These are phyloP conservation scores for Hansfordia pulvinata DNA, from an alignment of 2,329 filamentous ascomycete species.

Conservation along the genomic window DNA sequence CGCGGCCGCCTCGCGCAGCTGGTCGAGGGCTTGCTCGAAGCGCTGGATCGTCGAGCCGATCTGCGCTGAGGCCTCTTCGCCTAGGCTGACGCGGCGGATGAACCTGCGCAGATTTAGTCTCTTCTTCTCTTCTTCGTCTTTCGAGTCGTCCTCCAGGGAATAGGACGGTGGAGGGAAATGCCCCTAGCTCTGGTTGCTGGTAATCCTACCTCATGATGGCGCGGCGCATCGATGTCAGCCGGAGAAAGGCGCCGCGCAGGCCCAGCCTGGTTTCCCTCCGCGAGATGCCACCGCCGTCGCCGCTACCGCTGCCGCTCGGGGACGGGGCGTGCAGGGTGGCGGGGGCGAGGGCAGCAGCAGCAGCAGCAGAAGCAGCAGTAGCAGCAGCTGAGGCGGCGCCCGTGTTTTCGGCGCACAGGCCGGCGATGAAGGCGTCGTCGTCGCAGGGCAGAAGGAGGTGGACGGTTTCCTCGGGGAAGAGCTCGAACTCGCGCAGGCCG, in stretches of 20 bases:
- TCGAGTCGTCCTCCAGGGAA: no score
- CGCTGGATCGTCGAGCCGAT: slow-evolving; percentile 10
- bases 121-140: no score
- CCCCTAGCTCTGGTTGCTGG: slow-evolving; percentile 2
- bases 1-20: slow-evolving; percentile 2
- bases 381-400: no score
- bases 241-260: slow-evolving; percentile 11
- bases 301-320: slow-evolving; percentile 1
- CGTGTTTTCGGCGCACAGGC: no score
- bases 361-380: no score
- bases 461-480: slow-evolving; percentile 23
- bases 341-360: no score
- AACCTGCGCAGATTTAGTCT: no score
- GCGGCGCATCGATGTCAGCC: slow-evolving; percentile 12
- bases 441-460: slow-evolving; percentile 21
- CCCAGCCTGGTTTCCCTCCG: no score
- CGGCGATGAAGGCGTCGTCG: slow-evolving; percentile 18
- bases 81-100: slow-evolving; percentile 13
- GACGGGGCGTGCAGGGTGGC: no score
- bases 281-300: no score
- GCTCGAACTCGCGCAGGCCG: slow-evolving; percentile 25
- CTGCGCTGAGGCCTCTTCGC: slow-evolving; percentile 11
- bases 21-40: slow-evolving; percentile 12
- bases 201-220: slow-evolving; percentile 14
- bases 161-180: no score